phyloP scores from a whole-genome alignment of 768 basidiomycete genomes.

The Pisolithus orientalis region DNA sequence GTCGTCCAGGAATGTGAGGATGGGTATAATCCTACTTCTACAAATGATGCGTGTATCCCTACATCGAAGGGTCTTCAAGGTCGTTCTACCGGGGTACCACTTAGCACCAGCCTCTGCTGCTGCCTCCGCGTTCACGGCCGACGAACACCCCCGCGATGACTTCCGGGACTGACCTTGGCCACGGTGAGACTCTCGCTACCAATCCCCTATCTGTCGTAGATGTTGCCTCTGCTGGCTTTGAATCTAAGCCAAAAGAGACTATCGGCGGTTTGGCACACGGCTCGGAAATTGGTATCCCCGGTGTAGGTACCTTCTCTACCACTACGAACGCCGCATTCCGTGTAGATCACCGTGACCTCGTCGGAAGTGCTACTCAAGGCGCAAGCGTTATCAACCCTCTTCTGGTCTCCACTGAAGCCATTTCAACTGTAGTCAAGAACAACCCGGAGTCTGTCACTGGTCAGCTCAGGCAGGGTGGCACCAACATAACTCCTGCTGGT shows the following conservation, averaged over 20 bases:
- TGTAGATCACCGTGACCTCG: neutral
- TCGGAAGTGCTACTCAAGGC: neutral
- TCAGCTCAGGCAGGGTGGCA: neutral
- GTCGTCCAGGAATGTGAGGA: slow-evolving; percentile 20
- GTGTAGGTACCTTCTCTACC: neutral
- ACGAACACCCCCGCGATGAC: neutral
- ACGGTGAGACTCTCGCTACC: neutral
- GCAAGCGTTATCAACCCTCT: neutral
- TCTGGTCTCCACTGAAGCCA: neutral
- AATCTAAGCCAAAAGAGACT: neutral
- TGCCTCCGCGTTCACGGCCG: neutral
- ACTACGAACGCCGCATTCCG: neutral
- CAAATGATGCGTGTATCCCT: slow-evolving; percentile 11
- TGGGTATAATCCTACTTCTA: slow-evolving; percentile 11
- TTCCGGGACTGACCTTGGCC: neutral
- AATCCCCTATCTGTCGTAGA: neutral
- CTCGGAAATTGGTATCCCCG: neutral
- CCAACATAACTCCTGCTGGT: neutral
- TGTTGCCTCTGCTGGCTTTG: neutral
- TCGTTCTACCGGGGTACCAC: neutral
- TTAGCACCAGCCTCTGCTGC: neutral
- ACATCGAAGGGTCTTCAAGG: neutral
- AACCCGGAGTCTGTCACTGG: neutral
- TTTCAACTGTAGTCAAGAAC: neutral
- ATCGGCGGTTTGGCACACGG: neutral